Evolutionary conservation across 768 basidiomycete species (phyloP), one percentile per base, ranked within the genome.

Genomic region (Tylopilus subfusipes): DNA sequence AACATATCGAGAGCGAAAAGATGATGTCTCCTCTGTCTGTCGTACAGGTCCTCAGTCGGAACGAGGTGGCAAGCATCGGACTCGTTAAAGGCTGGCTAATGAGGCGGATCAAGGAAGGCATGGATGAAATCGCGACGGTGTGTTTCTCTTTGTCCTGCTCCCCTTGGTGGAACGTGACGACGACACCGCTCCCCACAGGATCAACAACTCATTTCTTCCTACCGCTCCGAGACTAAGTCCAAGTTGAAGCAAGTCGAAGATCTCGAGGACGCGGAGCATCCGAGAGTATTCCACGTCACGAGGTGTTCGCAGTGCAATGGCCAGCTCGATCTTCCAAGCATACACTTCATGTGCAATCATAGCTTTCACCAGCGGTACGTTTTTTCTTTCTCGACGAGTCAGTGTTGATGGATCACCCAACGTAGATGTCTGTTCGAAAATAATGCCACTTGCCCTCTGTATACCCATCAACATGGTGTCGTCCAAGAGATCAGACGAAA

Each of bases 311-410:
- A 86, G 5, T 98, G 97, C 69, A 81, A 85, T 16, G 91, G 87
- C 1, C 91, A 90, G 62, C 82, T 98, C 55, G 95, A 98, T 68
- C 81, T 98, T 11, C 96, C 97, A 0, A 88, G 84, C 59, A 79
- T 98, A 7, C 95, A 98, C 70, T 98, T 98, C 66, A 97, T 98
- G 96, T 99, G 96, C 72, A 86, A 88, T 63, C 97, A 98, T 68
- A 93, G 91, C 56, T 98, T 92, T 74, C 97, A 99, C 68, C 93
- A 96, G 67, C 79, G 94, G 92, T 59, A 25, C 2, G 46, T 43
- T 24, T 14, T 18, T 11, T 22, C 4, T 8, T 7, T 42, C 30
- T 27, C n/a, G n/a, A 50, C 13, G 33, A n/a, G 10, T 16, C 7
- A 19, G 13, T 31, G 25, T 43, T 57, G 39, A 62, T 34, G 4